These are phyloP conservation scores for Globisporangium solare DNA, from an alignment of 352 stramenopile species.

Conservation along the genomic window DNA sequence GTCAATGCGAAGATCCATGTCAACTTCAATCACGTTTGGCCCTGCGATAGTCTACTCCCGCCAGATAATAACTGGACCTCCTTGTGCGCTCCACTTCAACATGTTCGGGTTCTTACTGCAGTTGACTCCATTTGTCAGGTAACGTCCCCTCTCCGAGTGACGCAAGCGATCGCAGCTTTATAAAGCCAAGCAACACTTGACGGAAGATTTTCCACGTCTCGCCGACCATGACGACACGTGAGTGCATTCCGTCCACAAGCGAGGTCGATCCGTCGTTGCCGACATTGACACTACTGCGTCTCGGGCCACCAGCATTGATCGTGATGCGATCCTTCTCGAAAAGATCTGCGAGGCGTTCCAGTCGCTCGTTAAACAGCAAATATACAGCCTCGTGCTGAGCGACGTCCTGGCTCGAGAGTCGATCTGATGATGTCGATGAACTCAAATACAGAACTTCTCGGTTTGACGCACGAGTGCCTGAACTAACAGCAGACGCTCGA, in stretches of 20 bases:
- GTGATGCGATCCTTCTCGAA: slow-evolving; percentile 11
- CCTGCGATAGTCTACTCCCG: no score
- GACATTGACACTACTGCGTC: slow-evolving; percentile 17
- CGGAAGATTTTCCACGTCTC: slow-evolving; percentile 77
- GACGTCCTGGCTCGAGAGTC: slow-evolving; percentile 65
- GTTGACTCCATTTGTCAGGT: slow-evolving; percentile 45
- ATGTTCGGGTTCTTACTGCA: background rate
- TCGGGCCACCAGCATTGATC: no score
- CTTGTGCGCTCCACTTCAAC: background rate
- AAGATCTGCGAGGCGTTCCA: slow-evolving; percentile 37
- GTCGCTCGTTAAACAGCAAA: slow-evolving; percentile 44
- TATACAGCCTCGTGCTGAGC: slow-evolving; percentile 56
- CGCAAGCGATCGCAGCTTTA: slow-evolving; percentile 41
- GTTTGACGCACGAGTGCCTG: slow-evolving; percentile 12
- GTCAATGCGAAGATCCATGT: no score
- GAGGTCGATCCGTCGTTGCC: slow-evolving; percentile 18
- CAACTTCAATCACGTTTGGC: no score
- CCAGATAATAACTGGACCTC: no score
- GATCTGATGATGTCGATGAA: slow-evolving; percentile 35
- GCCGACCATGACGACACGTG: slow-evolving; percentile 33
- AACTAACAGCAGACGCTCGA: slow-evolving; percentile 5
- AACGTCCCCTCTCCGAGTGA: slow-evolving; percentile 51
- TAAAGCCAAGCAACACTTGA: slow-evolving; percentile 61
- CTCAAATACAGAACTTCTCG: slow-evolving; percentile 48
- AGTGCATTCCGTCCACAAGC: slow-evolving; percentile 35